These are phyloP conservation scores for Clarkia xantiana DNA, from an alignment of 345 rosid genomes.

Conservation along the genomic window DNA sequence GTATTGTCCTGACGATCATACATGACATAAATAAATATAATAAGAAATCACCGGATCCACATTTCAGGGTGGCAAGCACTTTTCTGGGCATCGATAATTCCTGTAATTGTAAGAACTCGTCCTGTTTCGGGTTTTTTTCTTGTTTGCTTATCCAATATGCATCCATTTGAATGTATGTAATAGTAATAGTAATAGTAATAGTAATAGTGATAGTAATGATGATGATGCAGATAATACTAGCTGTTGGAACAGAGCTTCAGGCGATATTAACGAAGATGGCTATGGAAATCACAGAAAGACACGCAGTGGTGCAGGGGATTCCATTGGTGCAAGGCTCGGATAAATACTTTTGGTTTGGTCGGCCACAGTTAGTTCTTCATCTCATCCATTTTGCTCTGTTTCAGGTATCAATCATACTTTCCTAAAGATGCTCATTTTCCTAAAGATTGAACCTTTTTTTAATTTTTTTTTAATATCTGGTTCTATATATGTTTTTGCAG, in stretches of 20 bases:
- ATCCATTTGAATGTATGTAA: not conserved
- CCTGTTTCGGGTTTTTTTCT: not conserved
- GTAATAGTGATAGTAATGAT: not conserved
- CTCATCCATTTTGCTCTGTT: constrained; percentile 86
- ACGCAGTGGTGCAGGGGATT: constrained; percentile 91
- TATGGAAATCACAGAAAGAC: constrained; percentile 59
- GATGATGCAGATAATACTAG: constrained; percentile 58
- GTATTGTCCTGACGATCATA: too few relatives aligned
- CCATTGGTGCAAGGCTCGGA: constrained; percentile 93
- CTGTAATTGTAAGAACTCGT: constrained; percentile 51
- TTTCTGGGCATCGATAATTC: constrained; percentile 57
- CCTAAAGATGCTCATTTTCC: too few relatives aligned
- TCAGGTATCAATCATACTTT: constrained; percentile 58
- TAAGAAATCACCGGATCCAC: not conserved
- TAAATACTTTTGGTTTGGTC: constrained; percentile 74
- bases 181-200: not conserved
- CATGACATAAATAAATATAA: too few relatives aligned
- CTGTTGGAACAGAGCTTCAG: constrained; percentile 86
- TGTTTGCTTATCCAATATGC: constrained; percentile 3
- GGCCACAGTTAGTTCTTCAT: constrained; percentile 62
- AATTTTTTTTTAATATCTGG: not conserved
- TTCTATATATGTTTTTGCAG: constrained; percentile 27
- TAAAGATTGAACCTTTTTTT: constrained; percentile 1
- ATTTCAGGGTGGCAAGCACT: constrained; percentile 63
- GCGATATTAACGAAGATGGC: constrained; percentile 77